Evolutionary conservation across 129 eudicot species (phyloP).

Genomic region (Saussurea involucrata): DNA sequence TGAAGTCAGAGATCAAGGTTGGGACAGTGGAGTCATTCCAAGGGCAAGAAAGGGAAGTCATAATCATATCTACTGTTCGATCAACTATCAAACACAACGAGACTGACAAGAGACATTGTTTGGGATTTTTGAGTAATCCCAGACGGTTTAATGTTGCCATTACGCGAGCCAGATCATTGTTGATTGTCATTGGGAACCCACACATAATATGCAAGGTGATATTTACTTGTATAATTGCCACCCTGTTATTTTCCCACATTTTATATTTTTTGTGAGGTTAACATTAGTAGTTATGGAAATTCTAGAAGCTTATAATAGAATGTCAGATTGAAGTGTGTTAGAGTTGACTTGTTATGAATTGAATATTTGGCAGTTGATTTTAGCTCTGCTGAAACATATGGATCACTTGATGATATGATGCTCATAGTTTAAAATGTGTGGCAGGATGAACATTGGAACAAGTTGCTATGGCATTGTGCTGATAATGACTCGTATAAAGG

Average conservation of each 20-base stretch:
- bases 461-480: conserved; percentile 65
- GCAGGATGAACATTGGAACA: conserved; percentile 77
- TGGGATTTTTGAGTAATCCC: conserved; percentile 89
- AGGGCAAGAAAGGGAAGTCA: conserved; percentile 81
- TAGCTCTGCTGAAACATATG: not conserved
- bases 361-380: not conserved
- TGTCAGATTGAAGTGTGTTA: not conserved
- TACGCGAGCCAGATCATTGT: conserved; percentile 76
- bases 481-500: conserved; percentile 63
- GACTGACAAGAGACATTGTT: conserved; percentile 64
- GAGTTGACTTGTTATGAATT: not conserved
- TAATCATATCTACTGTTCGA: conserved; percentile 79
- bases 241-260: not conserved
- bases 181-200: conserved; percentile 80
- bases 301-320: not conserved
- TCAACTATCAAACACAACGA: conserved; percentile 80
- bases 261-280: not conserved
- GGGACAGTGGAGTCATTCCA: conserved; percentile 93
- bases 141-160: conserved; percentile 89
- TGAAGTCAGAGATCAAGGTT: conserved; percentile 48
- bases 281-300: too few species aligned
- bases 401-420: not conserved
- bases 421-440: conserved; percentile 9
- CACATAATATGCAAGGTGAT: conserved; percentile 86
- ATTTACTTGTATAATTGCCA: not conserved